These are phyloP conservation scores for Hysterangium stoloniferum DNA, from an alignment of 768 basidiomycete genomes.

Conservation along the genomic window DNA sequence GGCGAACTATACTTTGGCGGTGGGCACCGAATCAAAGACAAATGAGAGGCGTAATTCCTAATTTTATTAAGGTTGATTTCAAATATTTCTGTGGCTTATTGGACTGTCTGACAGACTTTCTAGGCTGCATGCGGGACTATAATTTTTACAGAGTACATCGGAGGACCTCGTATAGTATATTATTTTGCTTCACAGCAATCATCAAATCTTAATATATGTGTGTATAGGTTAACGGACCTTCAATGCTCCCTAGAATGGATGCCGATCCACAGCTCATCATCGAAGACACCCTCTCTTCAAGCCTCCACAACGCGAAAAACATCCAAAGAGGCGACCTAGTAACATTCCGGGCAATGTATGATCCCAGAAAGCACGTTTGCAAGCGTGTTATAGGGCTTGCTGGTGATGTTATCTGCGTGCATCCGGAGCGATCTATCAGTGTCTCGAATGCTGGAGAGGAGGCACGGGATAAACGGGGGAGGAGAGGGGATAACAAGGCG, in stretches of 20 bases:
- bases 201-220: not conserved
- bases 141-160: constrained; percentile 58
- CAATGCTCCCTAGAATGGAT: constrained; percentile 75
- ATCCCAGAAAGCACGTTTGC: constrained; percentile 62
- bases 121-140: no score
- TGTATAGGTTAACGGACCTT: constrained; percentile 58
- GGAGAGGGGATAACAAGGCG: constrained; percentile 35
- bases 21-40: no score
- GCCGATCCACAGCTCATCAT: constrained; percentile 51
- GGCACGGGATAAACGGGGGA: not conserved
- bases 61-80: no score
- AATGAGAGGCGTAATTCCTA: no score
- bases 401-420: constrained; percentile 83
- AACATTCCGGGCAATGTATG: constrained; percentile 60
- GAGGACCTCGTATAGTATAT: constrained; percentile 44
- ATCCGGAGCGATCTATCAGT: constrained; percentile 38
- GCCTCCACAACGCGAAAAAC: constrained; percentile 36
- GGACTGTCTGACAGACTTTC: no score
- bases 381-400: constrained; percentile 88
- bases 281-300: constrained; percentile 51
- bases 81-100: no score
- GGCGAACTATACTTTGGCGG: no score
- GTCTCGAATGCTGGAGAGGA: not conserved
- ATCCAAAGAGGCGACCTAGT: constrained; percentile 73
- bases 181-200: not conserved